A percentile compares a stretch with the other conserved stretches of the same genome.
Evolutionary conservation across 345 rosid species (phyloP).

Genomic region (Gossypium raimondii): DNA sequence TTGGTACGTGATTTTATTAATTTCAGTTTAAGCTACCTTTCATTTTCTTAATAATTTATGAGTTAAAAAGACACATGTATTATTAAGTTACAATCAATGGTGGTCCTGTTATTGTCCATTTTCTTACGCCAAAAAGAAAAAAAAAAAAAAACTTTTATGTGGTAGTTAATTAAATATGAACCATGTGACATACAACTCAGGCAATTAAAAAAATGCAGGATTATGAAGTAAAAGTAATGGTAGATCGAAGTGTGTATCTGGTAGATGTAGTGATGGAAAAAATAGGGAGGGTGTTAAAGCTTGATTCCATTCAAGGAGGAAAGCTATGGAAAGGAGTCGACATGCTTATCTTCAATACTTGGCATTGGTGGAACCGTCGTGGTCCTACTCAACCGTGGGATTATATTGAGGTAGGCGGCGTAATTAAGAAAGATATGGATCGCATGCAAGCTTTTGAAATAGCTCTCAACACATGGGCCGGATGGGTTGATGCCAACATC

Average conservation of each 20-base stretch:
- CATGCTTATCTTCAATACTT: slow-evolving; percentile 75
- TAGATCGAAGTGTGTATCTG: slow-evolving; percentile 56
- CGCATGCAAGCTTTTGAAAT: slow-evolving; percentile 60
- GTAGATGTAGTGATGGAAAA: slow-evolving; percentile 57
- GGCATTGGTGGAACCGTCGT: slow-evolving; percentile 91
- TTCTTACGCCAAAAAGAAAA: too few species aligned
- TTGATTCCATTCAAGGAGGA: slow-evolving; percentile 66
- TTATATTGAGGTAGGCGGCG: slow-evolving; percentile 40
- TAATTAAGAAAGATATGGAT: slow-evolving; percentile 58
- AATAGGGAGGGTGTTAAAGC: slow-evolving; percentile 60
- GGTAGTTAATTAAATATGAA: neutral
- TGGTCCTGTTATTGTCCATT: too few species aligned
- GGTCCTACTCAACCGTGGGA: slow-evolving; percentile 86
- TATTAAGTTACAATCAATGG: too few species aligned
- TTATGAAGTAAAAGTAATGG: slow-evolving; percentile 46
- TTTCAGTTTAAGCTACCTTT: neutral
- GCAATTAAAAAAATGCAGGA: slow-evolving; percentile 37
- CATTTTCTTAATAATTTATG: neutral
- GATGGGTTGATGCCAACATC: slow-evolving; percentile 63
- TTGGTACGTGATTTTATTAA: slow-evolving; percentile 23
- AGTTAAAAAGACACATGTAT: too few species aligned
- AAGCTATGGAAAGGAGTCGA: slow-evolving; percentile 61
- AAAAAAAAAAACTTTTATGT: too few species aligned
- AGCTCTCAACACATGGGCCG: slow-evolving; percentile 70
- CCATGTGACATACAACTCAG: neutral